Evolutionary conservation across 805 yeast species (phyloP), one percentile per base, ranked within the genome.

Genomic region (Kodamaea jinghongensis): DNA sequence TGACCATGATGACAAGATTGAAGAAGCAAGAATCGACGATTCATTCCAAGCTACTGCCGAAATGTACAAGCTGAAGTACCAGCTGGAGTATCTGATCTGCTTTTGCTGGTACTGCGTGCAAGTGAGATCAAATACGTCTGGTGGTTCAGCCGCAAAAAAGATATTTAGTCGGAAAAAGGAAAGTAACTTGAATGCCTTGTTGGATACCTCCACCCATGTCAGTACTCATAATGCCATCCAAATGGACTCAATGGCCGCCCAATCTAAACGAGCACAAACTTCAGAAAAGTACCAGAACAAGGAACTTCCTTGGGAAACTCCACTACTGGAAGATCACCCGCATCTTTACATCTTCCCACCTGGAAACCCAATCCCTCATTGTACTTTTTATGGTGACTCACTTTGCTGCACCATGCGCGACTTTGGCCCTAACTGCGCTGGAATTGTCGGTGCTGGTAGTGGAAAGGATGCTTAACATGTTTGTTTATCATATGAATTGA

Each of bases 1-100:
- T 13, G 58, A 55, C 35, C 63, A 59, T 36, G 48, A 57, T 29
- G 62, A 57, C 39, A 55, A 51, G 41, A 40, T 59, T 9, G 61
- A 55, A 28, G 50, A 47, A 35, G 42, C 47, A 2, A 17, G 49
- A 9, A 34, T 59, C 8, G 50, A 43, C 35, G 28, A 38, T 9
- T 29, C 46, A 4, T 59, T 50, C 29, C 47, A 44, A 29, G 16
- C 17, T 6, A 55, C 63, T 4, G 36, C 50, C 14, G 42, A 39
- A 12, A 31, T 41, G 22, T 59, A 54, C 38, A 41, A 39, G 36
- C 29, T 28, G 11, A 31, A 14, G 11, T 55, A 37, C 39, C 39
- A 44, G 9, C 47, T 50, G 16, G 54, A 51, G 5, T 55, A 56
- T 25, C 40, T 52, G 11, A 34, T 56, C 15, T 58, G 63, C 28